Conservation (phyloP, 805 yeast species). For the Ogataea nitratoaversa region DNA sequence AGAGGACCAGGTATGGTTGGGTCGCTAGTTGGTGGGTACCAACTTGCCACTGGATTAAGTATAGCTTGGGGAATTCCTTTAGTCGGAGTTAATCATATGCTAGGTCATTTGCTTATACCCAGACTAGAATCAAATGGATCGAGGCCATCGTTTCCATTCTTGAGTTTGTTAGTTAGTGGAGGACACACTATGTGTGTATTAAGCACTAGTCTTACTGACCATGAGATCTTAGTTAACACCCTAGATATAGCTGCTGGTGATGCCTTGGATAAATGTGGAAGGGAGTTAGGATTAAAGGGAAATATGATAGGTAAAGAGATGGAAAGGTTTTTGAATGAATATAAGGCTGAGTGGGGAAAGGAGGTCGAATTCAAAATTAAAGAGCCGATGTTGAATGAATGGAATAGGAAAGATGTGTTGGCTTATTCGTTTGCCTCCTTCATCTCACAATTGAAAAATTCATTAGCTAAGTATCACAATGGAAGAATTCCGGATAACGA, state of each 20-base stretch:
- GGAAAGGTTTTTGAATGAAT: conserved; percentile 48
- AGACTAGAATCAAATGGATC: conserved; percentile 42
- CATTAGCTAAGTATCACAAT: conserved; percentile 23
- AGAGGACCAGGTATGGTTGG: conserved; percentile 98
- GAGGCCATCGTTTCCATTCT: conserved; percentile 57
- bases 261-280: conserved; percentile 87
- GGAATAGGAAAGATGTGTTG: conserved; percentile 38
- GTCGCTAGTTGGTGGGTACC: conserved; percentile 75
- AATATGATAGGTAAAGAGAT: conserved; percentile 83
- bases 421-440: conserved; percentile 81
- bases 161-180: conserved; percentile 81
- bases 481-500: conserved; percentile 10
- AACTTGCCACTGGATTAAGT: conserved; percentile 79
- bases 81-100: conserved; percentile 94
- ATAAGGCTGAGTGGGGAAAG: conserved; percentile 30
- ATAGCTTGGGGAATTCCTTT: conserved; percentile 74
- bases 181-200: conserved; percentile 91
- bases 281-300: conserved; percentile 76
- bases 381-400: conserved; percentile 50
- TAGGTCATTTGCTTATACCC: conserved; percentile 80
- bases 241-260: conserved; percentile 92
- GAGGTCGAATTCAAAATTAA: conserved; percentile 30
- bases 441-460: conserved; percentile 24
- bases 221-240: conserved; percentile 70
- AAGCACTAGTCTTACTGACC: conserved; percentile 56